Evolutionary conservation across 345 rosid species (phyloP), one percentile per base, ranked within the genome.

Genomic region (Iberis pinnata): DNA sequence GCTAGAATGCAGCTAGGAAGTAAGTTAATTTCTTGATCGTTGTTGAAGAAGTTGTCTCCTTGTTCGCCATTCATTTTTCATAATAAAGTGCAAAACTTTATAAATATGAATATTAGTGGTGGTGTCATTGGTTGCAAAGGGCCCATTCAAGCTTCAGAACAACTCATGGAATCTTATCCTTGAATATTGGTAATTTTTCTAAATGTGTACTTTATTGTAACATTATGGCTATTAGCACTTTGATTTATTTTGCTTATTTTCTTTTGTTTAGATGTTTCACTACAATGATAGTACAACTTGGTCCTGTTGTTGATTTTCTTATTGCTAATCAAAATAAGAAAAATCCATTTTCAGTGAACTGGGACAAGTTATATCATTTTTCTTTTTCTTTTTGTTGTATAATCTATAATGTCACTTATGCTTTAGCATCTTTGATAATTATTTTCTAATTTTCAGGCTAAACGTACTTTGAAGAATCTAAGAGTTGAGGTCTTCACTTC

Each of bases 1-100:
- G 93, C 52, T 93, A 89, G 71, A 80, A 80, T 69, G 87, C 92
- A n/a, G 78, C 89, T 18, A 79, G 70, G 57, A 77, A 73, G 97
- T 88, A 52, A 71, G 78, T 46, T 1, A 7, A 10, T 26, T 18
- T 48, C 11, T 19, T 2, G 13, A 11, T 31, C 5, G 19, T 29
- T 12, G 25, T 5, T 65, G 53, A 61, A 88, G 95, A 73, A 82
- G 92, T 37, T 85, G 95, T 61, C 79, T 55, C 8, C 58, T 64
- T 41, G 52, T 56, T 41, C 51, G 57, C 10, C 69, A 64, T 8
- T 64, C 69, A 14, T 56, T 56, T 18, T 64, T 31, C 31, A 49
- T 24, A 50, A 65, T 35, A 64, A 65, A 9, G 35, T 27, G 8
- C 14, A 33, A 17, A 29, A 32, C 31, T 43, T 56, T 6, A 22